phyloP scores from a whole-genome alignment of 805 yeast genomes.

The Danielia oregonensis region DNA sequence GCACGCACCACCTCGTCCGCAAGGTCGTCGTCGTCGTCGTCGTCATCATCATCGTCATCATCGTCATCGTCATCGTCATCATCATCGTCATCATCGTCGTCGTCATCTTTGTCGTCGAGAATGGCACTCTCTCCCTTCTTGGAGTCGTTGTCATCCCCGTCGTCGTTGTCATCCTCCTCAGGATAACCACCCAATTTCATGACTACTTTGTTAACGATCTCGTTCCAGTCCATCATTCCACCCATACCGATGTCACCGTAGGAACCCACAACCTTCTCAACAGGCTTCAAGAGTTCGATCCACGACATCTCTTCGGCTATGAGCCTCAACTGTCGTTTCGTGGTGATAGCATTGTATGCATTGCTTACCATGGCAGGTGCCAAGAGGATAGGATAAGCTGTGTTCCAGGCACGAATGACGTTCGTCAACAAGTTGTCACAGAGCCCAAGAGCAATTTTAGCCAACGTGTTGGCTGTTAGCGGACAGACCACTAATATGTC shows the following conservation, averaged over 20 bases:
- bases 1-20: constrained; percentile 29
- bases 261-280: constrained; percentile 86
- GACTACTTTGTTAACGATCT: constrained; percentile 81
- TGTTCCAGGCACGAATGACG: constrained; percentile 94
- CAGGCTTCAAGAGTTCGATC: constrained; percentile 91
- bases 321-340: constrained; percentile 74
- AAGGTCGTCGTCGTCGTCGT: constrained; percentile 42
- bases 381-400: constrained; percentile 78
- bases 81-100: constrained; percentile 31
- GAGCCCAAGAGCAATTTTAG: constrained; percentile 85
- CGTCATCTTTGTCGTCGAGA: constrained; percentile 22
- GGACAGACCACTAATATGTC: constrained; percentile 93
- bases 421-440: constrained; percentile 91
- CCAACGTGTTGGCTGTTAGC: constrained; percentile 84
- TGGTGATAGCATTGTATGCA: constrained; percentile 84
- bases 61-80: constrained; percentile 34
- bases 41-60: constrained; percentile 44
- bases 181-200: constrained; percentile 58
- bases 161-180: constrained; percentile 48
- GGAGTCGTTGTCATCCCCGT: constrained; percentile 41
- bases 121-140: constrained; percentile 31
- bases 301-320: constrained; percentile 90
- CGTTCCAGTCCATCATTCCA: constrained; percentile 98
- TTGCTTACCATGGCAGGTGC: constrained; percentile 97
- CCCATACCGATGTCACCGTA: constrained; percentile 99